Percentiles rank a stretch among this genome's conserved stretches.
These are phyloP conservation scores for Thielaviopsis ethacetica DNA, from an alignment of 2,329 filamentous ascomycete genomes.

Conservation along the genomic window DNA sequence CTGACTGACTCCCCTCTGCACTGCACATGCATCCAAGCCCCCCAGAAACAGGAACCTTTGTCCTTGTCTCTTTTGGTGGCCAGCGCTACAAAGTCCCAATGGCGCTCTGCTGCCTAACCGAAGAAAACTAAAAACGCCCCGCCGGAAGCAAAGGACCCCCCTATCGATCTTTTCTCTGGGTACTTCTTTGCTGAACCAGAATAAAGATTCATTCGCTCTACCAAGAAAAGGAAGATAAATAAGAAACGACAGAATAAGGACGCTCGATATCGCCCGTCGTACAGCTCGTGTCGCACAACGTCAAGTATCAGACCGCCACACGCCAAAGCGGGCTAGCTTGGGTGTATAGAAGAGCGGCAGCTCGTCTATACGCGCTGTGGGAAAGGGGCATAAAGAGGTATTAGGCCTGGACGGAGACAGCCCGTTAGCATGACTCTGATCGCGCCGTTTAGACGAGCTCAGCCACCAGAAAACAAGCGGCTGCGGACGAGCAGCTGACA, in stretches of 20 bases:
- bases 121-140: too few species aligned
- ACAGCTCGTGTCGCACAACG: not conserved
- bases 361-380: not conserved
- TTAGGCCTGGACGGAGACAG: not conserved
- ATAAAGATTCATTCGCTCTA: not conserved
- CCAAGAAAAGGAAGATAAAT: not conserved
- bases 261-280: not conserved
- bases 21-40: too few species aligned
- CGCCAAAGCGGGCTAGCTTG: not conserved
- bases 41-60: too few species aligned
- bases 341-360: not conserved
- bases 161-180: too few species aligned
- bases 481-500: too few species aligned
- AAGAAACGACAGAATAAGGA: too few species aligned
- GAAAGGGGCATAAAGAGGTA: not conserved
- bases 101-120: too few species aligned
- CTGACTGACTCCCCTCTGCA: too few species aligned
- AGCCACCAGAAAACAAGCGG: not conserved
- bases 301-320: not conserved
- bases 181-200: too few species aligned
- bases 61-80: too few species aligned
- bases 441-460: not conserved
- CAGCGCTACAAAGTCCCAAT: too few species aligned
- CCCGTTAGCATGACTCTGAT: not conserved
- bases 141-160: too few species aligned